phyloP scores from a whole-genome alignment of 78 protist genomes.

The Cyanophora paradoxa region DNA sequence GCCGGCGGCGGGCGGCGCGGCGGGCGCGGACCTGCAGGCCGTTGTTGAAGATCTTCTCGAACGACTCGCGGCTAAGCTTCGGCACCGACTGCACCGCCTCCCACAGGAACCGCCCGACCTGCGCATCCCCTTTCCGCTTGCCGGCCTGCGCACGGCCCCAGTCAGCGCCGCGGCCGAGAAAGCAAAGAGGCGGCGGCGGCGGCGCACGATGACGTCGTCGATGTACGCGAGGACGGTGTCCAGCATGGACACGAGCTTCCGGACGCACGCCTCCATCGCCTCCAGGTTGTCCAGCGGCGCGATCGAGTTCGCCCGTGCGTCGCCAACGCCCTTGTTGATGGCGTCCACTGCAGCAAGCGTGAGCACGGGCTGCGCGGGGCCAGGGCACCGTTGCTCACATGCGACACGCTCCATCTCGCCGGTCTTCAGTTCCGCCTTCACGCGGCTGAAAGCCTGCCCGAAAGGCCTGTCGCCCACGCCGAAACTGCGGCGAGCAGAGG shows the following conservation, averaged over 20 bases:
- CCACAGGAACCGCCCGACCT: conserved; percentile 12
- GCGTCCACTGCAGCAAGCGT: no score
- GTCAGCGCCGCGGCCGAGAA: background rate
- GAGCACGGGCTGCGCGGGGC: no score
- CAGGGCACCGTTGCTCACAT: no score
- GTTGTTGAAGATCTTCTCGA: conserved; percentile 14
- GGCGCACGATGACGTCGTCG: background rate
- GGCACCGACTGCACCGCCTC: conserved; percentile 8
- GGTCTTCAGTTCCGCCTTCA: no score
- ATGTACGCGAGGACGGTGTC: background rate
- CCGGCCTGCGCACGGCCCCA: background rate
- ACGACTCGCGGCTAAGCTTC: background rate
- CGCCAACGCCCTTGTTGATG: no score
- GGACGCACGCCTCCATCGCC: background rate
- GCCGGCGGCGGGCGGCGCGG: background rate
- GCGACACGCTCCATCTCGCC: no score
- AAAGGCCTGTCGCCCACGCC: no score
- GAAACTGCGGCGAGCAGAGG: no score
- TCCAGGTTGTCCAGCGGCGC: background rate
- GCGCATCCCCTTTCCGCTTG: background rate
- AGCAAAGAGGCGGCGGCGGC: background rate
- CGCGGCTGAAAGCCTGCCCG: no score
- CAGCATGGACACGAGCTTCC: background rate
- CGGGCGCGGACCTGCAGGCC: no score
- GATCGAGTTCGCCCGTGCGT: no score